Percentiles rank a stretch among this genome's conserved stretches.
Evolutionary conservation across 2,329 filamentous ascomycete species (phyloP).

Genomic region (Curvularia sp.): DNA sequence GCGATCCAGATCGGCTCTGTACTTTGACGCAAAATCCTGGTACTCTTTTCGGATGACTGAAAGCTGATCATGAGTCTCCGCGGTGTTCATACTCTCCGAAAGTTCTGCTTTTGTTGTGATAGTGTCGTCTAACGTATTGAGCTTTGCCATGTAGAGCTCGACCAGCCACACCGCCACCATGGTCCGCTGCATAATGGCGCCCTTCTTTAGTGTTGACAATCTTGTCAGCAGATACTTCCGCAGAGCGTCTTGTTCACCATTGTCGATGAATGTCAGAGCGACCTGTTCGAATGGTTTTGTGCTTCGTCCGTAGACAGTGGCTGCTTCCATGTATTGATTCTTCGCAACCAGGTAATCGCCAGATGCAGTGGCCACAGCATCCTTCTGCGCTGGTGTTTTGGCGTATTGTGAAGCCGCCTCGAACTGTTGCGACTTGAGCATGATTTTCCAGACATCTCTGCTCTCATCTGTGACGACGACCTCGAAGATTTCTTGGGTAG

Average conservation of each 20-base stretch:
- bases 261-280: constrained; percentile 87
- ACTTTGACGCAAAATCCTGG: constrained; percentile 83
- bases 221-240: constrained; percentile 89
- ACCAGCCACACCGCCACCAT: constrained; percentile 97
- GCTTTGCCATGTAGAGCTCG: constrained; percentile 95
- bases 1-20: constrained; percentile 86
- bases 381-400: constrained; percentile 79
- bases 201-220: constrained; percentile 80
- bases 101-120: constrained; percentile 88
- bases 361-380: constrained; percentile 88
- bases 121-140: constrained; percentile 92
- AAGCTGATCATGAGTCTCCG: constrained; percentile 75
- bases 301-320: constrained; percentile 89
- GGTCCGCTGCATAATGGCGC: constrained; percentile 85
- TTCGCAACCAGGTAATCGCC: constrained; percentile 86
- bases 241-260: constrained; percentile 86
- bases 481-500: constrained; percentile 88
- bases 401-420: constrained; percentile 88
- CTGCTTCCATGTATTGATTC: constrained; percentile 84
- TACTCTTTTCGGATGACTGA: constrained; percentile 77
- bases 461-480: constrained; percentile 90
- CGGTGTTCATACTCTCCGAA: constrained; percentile 72
- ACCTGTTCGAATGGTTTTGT: constrained; percentile 98
- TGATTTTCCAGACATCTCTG: constrained; percentile 91
- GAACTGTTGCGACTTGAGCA: constrained; percentile 86